These are phyloP conservation scores for Capsaspora owczarzaki DNA, from an alignment of 78 protist genomes.

Conservation along the genomic window DNA sequence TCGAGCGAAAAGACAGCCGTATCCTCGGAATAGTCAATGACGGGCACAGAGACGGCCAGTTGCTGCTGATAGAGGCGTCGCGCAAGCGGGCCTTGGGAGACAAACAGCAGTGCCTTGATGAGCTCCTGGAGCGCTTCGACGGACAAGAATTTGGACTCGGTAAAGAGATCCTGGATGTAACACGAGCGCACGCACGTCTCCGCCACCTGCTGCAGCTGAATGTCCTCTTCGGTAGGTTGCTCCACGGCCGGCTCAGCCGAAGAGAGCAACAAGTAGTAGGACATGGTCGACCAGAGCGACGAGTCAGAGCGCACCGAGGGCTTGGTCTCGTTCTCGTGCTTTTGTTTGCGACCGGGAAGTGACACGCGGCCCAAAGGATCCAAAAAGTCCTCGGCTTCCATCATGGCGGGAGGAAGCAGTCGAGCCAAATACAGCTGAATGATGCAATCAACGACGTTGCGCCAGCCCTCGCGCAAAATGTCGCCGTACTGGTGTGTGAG, in stretches of 20 bases:
- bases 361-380: conserved; percentile 1
- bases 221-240: neutral
- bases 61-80: too few relatives aligned
- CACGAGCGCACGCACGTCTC: neutral
- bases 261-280: neutral
- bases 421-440: conserved; percentile 4
- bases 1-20: conserved; percentile 15
- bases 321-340: too few relatives aligned
- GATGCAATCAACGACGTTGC: conserved; percentile 27
- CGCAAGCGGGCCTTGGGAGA: neutral
- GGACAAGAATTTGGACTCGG: neutral
- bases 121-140: conserved; percentile 1
- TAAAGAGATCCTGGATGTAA: conserved; percentile 3
- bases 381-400: neutral
- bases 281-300: conserved; percentile 6
- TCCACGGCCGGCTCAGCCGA: neutral
- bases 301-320: neutral
- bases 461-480: conserved; percentile 47
- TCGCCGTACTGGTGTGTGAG: conserved; percentile 41
- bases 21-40: neutral
- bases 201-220: neutral
- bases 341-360: neutral
- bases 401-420: conserved; percentile 21
- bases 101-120: conserved; percentile 14
- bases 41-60: neutral